phyloP scores from a whole-genome alignment of 2,329 filamentous ascomycete genomes.

The Ophiocordyceps sinensis region DNA sequence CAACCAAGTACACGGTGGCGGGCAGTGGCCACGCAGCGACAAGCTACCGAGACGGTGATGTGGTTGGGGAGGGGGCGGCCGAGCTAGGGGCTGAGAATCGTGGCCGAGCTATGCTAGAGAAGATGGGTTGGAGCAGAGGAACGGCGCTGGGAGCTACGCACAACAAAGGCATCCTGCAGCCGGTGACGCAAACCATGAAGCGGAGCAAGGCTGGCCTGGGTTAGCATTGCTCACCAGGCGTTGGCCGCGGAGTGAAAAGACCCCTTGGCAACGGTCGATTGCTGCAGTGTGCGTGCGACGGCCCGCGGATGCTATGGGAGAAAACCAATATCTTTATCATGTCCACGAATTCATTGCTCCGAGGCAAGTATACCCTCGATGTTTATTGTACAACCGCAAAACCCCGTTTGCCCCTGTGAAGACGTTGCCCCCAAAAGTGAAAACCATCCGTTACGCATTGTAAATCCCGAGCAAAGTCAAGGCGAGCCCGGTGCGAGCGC shows the following conservation, averaged over 20 bases:
- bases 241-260: too few species aligned
- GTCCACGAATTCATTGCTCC: slow-evolving; percentile 48
- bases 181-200: slow-evolving; percentile 78
- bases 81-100: slow-evolving; percentile 73
- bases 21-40: slow-evolving; percentile 9
- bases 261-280: not conserved
- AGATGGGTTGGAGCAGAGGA: slow-evolving; percentile 91
- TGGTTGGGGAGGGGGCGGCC: slow-evolving; percentile 73
- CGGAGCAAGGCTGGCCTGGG: slow-evolving; percentile 73
- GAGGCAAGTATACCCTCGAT: slow-evolving; percentile 49
- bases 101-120: slow-evolving; percentile 78
- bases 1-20: slow-evolving; percentile 12
- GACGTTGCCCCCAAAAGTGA: slow-evolving; percentile 54
- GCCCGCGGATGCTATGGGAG: too few species aligned
- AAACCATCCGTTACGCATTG: slow-evolving; percentile 64
- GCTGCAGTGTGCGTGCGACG: not conserved
- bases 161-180: slow-evolving; percentile 79
- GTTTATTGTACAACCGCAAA: slow-evolving; percentile 61
- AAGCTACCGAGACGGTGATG: slow-evolving; percentile 66
- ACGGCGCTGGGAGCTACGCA: slow-evolving; percentile 68
- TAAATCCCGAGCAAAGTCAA: slow-evolving; percentile 30
- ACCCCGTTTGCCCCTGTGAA: slow-evolving; percentile 55
- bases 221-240: slow-evolving; percentile 14
- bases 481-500: slow-evolving; percentile 10
- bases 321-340: slow-evolving; percentile 23